Conservation (phyloP, 345 rosid species). For the Dipteronia dyeriana region DNA sequence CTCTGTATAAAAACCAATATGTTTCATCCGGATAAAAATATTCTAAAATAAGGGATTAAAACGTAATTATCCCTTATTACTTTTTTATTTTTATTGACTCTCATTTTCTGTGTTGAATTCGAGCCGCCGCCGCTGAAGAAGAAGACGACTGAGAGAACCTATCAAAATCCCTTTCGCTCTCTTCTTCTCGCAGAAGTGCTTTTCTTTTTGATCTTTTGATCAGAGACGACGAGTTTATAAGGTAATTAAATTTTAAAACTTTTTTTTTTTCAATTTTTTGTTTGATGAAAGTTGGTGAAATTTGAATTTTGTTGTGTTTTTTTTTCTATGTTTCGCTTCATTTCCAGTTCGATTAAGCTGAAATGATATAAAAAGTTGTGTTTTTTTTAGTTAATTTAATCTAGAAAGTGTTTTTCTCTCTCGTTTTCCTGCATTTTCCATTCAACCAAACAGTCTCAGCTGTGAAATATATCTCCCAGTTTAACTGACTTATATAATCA, state of each 20-base stretch:
- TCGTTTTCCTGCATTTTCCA: not conserved
- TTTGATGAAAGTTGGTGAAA: no score
- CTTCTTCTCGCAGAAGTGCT: no score
- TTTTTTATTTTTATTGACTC: no score
- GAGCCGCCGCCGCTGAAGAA: no score
- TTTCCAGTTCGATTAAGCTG: not conserved
- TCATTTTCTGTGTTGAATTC: no score
- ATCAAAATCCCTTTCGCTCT: no score
- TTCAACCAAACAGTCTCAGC: not conserved
- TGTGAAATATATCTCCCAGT: not conserved
- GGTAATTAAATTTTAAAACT: not conserved
- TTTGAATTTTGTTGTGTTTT: not conserved
- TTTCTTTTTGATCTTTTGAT: no score
- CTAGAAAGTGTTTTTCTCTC: not conserved
- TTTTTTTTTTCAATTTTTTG: not conserved
- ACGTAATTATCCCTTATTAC: no score
- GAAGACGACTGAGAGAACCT: no score
- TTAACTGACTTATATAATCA: not conserved
- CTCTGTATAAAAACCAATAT: no score
- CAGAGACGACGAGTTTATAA: not conserved
- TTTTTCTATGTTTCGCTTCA: not conserved
- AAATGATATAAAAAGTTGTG: not conserved
- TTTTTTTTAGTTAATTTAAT: not conserved
- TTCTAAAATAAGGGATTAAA: no score
- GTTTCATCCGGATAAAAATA: no score